Base-by-base conservation (phyloP, 371 early-diverging fungal genomes). In the Apophysomyces trapeziformis region DNA sequence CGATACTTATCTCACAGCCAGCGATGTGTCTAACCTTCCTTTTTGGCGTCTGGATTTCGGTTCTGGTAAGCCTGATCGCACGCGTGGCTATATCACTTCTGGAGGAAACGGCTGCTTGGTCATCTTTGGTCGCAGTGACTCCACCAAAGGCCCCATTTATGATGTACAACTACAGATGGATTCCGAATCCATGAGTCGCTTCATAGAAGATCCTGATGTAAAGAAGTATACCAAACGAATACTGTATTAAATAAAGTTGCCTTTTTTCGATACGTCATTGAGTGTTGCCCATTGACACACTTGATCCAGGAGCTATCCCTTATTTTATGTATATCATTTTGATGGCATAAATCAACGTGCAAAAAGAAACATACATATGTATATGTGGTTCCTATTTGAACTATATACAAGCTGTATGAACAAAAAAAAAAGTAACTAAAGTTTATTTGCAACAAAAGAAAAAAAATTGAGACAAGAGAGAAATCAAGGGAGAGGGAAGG, bases 91-190 rank as follows among this genome's bases (percentile, higher is more conserved):
- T 32, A 79, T 79, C 35, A 79, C 79, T 5, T 73, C 68, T 57
- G 79, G 79, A 13, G 79, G 79, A 12, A 73, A 79, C 66, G 79
- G 79, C 0, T 79, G 79, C 16, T 41, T 79, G 35, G 66, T 75
- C 36, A 38, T 79, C 11, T 76, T 79, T 74, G 74, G 74, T 4
- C 63, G 79, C 50, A 64, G 66, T 1, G 71, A 76, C n/a, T 50
- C 60, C 8, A 63, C 60, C 26, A 68, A 70, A 39, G 76, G 68
- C 0, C 63, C 68, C 7, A 70, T 76, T 50, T 79, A 72, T 45
- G 79, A 79, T 43, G 73, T 79, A 4, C 79, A 79, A 44, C 38
- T 79, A 18, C 79, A 79, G 63, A 74, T 79, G 79, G 76, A 79
- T 60, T 66, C 64, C 1, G 72, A 72, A 38, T 76, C 76, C 2